These are phyloP conservation scores for Thalassiosira mediterranea DNA, from an alignment of 352 stramenopile genomes.

Conservation along the genomic window DNA sequence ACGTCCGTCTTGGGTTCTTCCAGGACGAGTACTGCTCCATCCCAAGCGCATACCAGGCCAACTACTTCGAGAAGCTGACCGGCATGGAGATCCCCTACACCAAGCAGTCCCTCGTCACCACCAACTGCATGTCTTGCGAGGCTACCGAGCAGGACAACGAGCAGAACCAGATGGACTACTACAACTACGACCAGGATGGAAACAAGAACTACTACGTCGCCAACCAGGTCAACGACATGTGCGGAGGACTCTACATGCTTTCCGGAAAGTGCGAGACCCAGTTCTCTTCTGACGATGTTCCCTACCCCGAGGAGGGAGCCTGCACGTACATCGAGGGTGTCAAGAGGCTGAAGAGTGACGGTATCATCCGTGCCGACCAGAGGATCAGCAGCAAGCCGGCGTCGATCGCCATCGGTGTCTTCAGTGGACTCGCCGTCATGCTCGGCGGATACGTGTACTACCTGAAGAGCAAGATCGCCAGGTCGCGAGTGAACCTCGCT, in stretches of 20 bases:
- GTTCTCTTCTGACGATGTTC: constrained; percentile 53
- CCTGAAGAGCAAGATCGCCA: constrained; percentile 60
- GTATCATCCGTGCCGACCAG: constrained; percentile 72
- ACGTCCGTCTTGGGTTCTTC: constrained; percentile 64
- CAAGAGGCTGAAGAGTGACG: constrained; percentile 76
- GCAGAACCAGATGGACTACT: constrained; percentile 36
- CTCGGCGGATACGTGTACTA: constrained; percentile 80
- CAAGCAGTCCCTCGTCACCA: constrained; percentile 44
- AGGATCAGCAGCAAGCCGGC: constrained; percentile 65
- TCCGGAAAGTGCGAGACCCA: constrained; percentile 79
- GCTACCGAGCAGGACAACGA: constrained; percentile 41
- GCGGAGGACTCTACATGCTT: constrained; percentile 62
- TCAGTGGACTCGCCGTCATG: constrained; percentile 66
- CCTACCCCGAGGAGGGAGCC: constrained; percentile 73
- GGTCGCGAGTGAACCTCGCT: constrained; percentile 44
- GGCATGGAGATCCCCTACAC: constrained; percentile 54
- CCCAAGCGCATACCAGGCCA: constrained; percentile 37
- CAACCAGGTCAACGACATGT: constrained; percentile 61
- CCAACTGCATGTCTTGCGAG: constrained; percentile 43
- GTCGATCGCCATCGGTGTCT: constrained; percentile 66
- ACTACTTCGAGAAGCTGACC: constrained; percentile 53
- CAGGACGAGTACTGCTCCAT: constrained; percentile 67
- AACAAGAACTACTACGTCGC: constrained; percentile 51
- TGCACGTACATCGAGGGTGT: constrained; percentile 80
- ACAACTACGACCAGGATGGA: constrained; percentile 55